phyloP scores from a whole-genome alignment of 768 basidiomycete genomes.

The Hericium rajendrae region DNA sequence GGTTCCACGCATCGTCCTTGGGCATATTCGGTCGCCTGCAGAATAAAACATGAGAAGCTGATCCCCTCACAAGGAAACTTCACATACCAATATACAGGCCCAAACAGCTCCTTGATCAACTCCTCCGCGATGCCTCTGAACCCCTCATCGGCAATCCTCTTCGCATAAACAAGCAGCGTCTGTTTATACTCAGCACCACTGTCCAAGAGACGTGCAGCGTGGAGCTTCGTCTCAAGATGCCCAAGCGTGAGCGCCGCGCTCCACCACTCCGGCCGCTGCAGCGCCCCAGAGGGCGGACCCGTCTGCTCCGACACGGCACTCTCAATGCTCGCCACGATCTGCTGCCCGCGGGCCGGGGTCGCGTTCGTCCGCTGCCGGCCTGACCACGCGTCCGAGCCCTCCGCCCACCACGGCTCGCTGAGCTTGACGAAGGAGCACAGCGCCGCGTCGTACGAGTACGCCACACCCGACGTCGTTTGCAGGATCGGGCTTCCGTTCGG shows the following conservation, averaged over 20 bases:
- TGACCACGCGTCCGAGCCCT: slow-evolving; percentile 79
- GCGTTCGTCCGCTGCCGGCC: slow-evolving; percentile 51
- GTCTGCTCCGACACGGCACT: slow-evolving; percentile 20
- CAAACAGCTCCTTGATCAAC: slow-evolving; percentile 80
- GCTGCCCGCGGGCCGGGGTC: slow-evolving; percentile 27
- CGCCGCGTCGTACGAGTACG: slow-evolving; percentile 68
- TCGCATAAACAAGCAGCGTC: slow-evolving; percentile 67
- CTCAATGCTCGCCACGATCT: slow-evolving; percentile 16
- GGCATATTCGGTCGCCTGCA: slow-evolving; percentile 56
- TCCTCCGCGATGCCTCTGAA: slow-evolving; percentile 87
- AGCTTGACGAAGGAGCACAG: slow-evolving; percentile 67
- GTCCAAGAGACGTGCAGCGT: slow-evolving; percentile 64
- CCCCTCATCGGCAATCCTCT: slow-evolving; percentile 82
- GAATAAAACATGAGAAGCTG: slow-evolving; percentile 1
- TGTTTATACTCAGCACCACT: slow-evolving; percentile 82
- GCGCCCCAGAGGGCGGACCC: slow-evolving; percentile 8
- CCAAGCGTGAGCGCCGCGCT: slow-evolving; percentile 72
- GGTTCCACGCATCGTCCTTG: slow-evolving; percentile 53
- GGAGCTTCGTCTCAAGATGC: slow-evolving; percentile 78
- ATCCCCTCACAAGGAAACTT: not conserved
- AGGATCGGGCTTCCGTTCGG: slow-evolving; percentile 77
- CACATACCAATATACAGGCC: slow-evolving; percentile 82
- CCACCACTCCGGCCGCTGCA: slow-evolving; percentile 69
- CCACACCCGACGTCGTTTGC: slow-evolving; percentile 64
- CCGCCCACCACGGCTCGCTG: slow-evolving; percentile 76